Evolutionary conservation across 2,329 filamentous ascomycete genomes (phyloP).

Genomic region (Alternaria burnsii): DNA sequence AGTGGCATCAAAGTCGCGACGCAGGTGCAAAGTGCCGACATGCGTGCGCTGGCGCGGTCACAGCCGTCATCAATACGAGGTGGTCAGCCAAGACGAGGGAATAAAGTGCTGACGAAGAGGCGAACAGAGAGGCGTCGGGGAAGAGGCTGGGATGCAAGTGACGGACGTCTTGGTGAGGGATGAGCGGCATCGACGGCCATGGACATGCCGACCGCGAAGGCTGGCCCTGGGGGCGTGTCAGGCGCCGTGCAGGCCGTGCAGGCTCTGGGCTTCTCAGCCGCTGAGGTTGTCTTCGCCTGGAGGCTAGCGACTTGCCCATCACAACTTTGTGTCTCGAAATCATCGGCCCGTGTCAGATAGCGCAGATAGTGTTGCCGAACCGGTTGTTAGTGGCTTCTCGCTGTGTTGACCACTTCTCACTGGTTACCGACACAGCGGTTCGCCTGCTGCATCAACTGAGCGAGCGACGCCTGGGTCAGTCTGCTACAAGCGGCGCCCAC

Average conservation of each 20-base stretch:
- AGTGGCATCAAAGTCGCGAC: neutral
- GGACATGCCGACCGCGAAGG: neutral
- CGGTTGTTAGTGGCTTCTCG: neutral
- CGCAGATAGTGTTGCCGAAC: constrained; percentile 1
- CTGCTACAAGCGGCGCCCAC: constrained; percentile 2
- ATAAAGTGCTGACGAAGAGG: neutral
- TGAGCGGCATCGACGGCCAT: neutral
- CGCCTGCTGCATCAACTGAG: constrained; percentile 13
- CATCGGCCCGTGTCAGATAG: constrained; percentile 14
- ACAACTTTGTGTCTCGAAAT: constrained; percentile 8
- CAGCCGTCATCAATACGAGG: constrained; percentile 7
- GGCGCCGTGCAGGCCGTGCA: neutral
- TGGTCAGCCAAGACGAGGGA: neutral
- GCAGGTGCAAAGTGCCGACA: constrained; percentile 14
- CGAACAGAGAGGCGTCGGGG: neutral
- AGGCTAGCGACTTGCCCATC: constrained; percentile 1
- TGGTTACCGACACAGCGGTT: constrained; percentile 7
- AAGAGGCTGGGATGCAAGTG: neutral
- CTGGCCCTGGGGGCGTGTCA: neutral
- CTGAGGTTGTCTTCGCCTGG: neutral
- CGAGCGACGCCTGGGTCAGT: constrained; percentile 14
- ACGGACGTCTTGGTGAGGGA: neutral
- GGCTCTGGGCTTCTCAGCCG: constrained; percentile 1
- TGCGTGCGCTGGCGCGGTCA: neutral
- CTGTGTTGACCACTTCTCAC: neutral